phyloP scores from a whole-genome alignment of 2,329 filamentous ascomycete species.

The Elsinoe australis region DNA sequence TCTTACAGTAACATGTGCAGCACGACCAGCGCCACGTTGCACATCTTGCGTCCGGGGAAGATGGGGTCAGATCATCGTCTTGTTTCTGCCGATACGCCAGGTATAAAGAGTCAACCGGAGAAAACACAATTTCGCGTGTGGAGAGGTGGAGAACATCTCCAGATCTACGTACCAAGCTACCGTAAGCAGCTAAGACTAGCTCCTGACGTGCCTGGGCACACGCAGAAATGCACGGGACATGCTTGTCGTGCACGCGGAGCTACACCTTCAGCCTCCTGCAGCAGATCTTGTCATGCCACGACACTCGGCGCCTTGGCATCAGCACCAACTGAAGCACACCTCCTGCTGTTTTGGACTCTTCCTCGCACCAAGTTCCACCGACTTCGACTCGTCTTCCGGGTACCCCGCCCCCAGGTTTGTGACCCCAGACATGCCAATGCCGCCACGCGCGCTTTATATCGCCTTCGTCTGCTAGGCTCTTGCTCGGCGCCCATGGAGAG shows the following conservation, averaged over 20 bases:
- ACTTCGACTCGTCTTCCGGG: not conserved
- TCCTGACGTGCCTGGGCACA: slow-evolving; percentile 12
- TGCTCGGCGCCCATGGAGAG: slow-evolving; percentile 4
- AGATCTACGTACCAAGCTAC: slow-evolving; percentile 10
- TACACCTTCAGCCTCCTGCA: not conserved
- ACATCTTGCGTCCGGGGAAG: too few relatives aligned
- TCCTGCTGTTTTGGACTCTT: too few relatives aligned
- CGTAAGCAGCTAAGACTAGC: slow-evolving; percentile 7
- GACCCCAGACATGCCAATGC: slow-evolving; percentile 13
- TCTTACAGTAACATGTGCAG: too few relatives aligned
- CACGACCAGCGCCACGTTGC: too few relatives aligned
- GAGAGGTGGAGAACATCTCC: not conserved
- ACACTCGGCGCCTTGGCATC: not conserved
- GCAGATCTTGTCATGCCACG: not conserved
- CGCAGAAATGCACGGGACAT: not conserved
- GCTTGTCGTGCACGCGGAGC: not conserved
- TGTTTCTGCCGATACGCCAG: too few relatives aligned
- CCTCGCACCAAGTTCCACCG: too few relatives aligned
- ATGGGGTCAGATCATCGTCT: too few relatives aligned
- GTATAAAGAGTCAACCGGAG: too few relatives aligned
- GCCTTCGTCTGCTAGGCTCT: slow-evolving; percentile 12
- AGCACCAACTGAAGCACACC: not conserved
- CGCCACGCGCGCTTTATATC: not conserved
- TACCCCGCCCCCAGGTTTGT: slow-evolving; percentile 9
- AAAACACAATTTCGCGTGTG: too few relatives aligned